Base-by-base conservation (phyloP, 305 asterid species). In the Caryopteris hybrid region DNA sequence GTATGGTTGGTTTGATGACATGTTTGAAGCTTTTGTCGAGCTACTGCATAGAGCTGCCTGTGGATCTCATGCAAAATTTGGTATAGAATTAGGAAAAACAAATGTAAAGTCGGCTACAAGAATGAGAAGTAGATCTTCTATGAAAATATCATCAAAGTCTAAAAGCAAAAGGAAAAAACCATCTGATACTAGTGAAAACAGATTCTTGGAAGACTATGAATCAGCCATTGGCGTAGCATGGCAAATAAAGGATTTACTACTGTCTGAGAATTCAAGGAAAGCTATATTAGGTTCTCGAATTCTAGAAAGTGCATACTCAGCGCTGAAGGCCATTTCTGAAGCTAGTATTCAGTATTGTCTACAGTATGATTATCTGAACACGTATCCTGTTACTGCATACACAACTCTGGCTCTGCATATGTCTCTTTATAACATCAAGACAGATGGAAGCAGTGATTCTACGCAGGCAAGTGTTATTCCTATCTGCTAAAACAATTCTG, bases 161-260 rank as follows among this genome's bases (percentile, higher is more conserved):
- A 82, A 75, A 66, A 45, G 50, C 61, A 79, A 61, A 14, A 57
- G 75, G 62, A 83, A 77, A 81, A 82, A 69, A 61, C 63, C 83
- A 66, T 61, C 77, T 41, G 68, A 51, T 38, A 53, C 64, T 43
- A 43, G 48, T 20, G 66, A 76, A 70, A 64, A 58, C 60, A 75
- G 61, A 13, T 85, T 87, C 72, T 64, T 75, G 34, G 81, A 79
- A 78, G 96, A 87, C 72, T 89, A 83, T 79, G 88, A 80, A 41
- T 55, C 87, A 69, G 86, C 93, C 25, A 78, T 79, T 50, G 99
- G 96, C 77, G 79, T 91, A 69, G 85, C 99, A 72, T 91, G 97
- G 97, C 99, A 91, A 81, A 81, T 94, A 72, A 87, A 81, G 82
- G 97, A 94, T 57, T 67, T 94, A 46, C 95, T 94, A 73, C 72